Conservation (phyloP, 2,329 filamentous ascomycete genomes). For the Colletotrichum spinosum region DNA sequence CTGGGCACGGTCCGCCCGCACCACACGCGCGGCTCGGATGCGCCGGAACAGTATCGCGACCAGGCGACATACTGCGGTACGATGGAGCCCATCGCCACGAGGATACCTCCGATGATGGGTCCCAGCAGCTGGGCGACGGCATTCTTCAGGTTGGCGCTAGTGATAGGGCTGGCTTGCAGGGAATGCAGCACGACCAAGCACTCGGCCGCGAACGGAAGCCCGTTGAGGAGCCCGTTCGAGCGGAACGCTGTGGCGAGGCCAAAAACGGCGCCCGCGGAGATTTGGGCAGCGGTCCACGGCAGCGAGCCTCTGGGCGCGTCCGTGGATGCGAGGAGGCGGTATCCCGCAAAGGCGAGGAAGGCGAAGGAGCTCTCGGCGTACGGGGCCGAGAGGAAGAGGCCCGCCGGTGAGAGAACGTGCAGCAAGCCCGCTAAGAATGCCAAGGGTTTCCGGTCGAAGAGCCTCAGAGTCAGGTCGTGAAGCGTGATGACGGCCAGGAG, state of each 20-base stretch:
- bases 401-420: constrained; percentile 88
- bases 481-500: constrained; percentile 79
- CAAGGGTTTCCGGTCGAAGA: constrained; percentile 65
- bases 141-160: constrained; percentile 47
- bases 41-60: constrained; percentile 70
- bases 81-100: constrained; percentile 75
- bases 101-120: constrained; percentile 73
- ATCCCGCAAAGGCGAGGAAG: constrained; percentile 79
- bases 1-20: constrained; percentile 80
- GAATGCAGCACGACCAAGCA: constrained; percentile 55
- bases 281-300: constrained; percentile 60
- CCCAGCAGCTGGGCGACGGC: constrained; percentile 64
- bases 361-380: constrained; percentile 87
- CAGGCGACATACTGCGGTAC: constrained; percentile 84
- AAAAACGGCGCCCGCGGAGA: constrained; percentile 76
- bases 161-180: constrained; percentile 50
- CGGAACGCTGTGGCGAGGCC: constrained; percentile 79
- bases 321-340: constrained; percentile 73
- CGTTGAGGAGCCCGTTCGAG: constrained; percentile 88
- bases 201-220: constrained; percentile 78
- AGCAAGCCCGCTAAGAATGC: constrained; percentile 78
- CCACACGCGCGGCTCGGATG: constrained; percentile 71
- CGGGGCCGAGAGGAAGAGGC: constrained; percentile 88
- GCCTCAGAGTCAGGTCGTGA: constrained; percentile 70
- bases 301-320: constrained; percentile 45